These are phyloP conservation scores for Trametes elegans DNA, from an alignment of 768 basidiomycete species.

Conservation along the genomic window DNA sequence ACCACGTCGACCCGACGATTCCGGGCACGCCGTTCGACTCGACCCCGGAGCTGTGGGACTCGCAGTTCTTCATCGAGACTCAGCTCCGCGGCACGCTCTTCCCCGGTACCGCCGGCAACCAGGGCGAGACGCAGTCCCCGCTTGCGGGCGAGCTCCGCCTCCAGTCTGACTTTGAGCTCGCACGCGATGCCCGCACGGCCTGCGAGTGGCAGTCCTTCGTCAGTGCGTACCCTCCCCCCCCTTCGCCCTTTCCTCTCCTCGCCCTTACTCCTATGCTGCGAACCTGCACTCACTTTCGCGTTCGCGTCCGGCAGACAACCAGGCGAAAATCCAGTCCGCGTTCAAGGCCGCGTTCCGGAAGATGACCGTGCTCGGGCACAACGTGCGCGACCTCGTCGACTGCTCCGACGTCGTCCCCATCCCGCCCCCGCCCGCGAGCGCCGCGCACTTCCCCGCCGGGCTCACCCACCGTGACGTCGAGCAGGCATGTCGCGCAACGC, in stretches of 20 bases:
- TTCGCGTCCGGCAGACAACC: constrained; percentile 14
- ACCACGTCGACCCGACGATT: constrained; percentile 26
- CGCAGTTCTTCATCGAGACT: constrained; percentile 30
- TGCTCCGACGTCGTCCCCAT: constrained; percentile 14
- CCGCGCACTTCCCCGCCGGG: constrained; percentile 16
- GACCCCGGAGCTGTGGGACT: constrained; percentile 26
- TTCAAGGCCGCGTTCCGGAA: constrained; percentile 30
- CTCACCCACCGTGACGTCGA: constrained; percentile 4
- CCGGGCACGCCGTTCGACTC: constrained; percentile 28
- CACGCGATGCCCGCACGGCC: constrained; percentile 32
- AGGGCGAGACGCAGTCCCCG: constrained; percentile 10
- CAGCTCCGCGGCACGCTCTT: constrained; percentile 26
- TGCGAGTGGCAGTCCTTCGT: constrained; percentile 33
- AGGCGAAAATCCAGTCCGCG: constrained; percentile 14
- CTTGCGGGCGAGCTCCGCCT: constrained; percentile 12
- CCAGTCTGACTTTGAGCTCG: constrained; percentile 21
- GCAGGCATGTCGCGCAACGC: constrained; percentile 8
- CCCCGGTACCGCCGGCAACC: constrained; percentile 21
- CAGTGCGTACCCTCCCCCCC: not conserved
- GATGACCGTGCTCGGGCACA: constrained; percentile 29
- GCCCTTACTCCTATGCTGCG: too few relatives aligned
- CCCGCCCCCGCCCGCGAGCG: constrained; percentile 7
- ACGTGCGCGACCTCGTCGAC: constrained; percentile 3
- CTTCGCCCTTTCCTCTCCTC: not conserved
- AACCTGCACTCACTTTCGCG: not conserved